Evolutionary conservation across 345 rosid species (phyloP).

Genomic region (Hevea brasiliensis): DNA sequence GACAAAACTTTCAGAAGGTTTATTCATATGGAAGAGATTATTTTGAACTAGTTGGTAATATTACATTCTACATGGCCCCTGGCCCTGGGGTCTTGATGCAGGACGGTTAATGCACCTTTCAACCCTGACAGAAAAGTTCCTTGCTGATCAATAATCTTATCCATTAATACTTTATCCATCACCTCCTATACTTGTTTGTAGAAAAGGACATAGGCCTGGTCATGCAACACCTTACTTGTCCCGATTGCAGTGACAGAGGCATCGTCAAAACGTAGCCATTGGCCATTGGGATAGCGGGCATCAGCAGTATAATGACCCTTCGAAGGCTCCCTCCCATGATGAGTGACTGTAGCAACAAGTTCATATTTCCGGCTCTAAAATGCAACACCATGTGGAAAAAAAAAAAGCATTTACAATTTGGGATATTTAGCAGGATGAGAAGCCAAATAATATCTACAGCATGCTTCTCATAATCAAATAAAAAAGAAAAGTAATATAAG

Average conservation of each 20-base stretch:
- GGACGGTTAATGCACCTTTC: background rate
- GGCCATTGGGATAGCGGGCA: constrained; percentile 57
- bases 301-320: constrained; percentile 96
- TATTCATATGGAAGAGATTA: too few relatives aligned
- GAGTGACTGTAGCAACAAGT: constrained; percentile 89
- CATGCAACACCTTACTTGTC: constrained; percentile 70
- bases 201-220: constrained; percentile 93
- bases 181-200: constrained; percentile 65
- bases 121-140: background rate
- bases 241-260: constrained; percentile 68
- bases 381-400: constrained; percentile 11
- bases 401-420: background rate
- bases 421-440: too few relatives aligned
- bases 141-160: background rate
- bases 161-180: background rate
- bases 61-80: background rate
- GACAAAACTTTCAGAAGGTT: too few relatives aligned
- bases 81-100: background rate
- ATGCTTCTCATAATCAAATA: background rate
- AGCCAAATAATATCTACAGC: background rate
- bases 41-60: background rate
- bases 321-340: constrained; percentile 89
- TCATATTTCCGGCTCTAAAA: constrained; percentile 75
- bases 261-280: constrained; percentile 89
- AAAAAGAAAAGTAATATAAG: background rate